phyloP scores from a whole-genome alignment of 768 basidiomycete genomes.

The Hericium erinaceus region DNA sequence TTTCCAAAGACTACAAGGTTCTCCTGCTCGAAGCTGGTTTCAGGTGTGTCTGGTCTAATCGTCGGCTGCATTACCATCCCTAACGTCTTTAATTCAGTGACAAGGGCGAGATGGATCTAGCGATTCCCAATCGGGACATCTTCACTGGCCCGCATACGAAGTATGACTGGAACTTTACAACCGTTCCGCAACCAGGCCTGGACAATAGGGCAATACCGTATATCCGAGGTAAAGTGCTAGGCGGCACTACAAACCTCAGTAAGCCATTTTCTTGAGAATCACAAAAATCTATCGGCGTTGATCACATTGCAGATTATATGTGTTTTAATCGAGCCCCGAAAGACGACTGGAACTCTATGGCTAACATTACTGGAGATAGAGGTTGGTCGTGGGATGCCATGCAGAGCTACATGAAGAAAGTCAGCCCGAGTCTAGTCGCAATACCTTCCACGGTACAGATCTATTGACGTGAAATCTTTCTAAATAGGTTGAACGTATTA shows the following conservation, averaged over 20 bases:
- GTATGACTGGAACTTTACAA: slow-evolving; percentile 16
- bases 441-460: neutral
- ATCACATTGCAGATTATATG: slow-evolving; percentile 1
- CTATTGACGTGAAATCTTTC: too few relatives aligned
- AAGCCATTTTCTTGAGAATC: neutral
- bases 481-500: slow-evolving; percentile 1
- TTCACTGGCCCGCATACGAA: neutral
- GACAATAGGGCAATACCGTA: slow-evolving; percentile 6
- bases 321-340: slow-evolving; percentile 10
- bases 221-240: slow-evolving; percentile 12
- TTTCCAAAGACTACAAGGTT: slow-evolving; percentile 9
- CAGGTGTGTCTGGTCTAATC: neutral
- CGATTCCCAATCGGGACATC: neutral
- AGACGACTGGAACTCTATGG: slow-evolving; percentile 13
- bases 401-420: slow-evolving; percentile 1
- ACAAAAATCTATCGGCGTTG: neutral
- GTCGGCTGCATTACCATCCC: too few relatives aligned
- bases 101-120: neutral
- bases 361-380: slow-evolving; percentile 7
- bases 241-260: slow-evolving; percentile 14
- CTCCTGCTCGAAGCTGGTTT: slow-evolving; percentile 15
- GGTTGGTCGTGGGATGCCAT: slow-evolving; percentile 15
- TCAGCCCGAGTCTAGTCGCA: neutral
- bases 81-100: neutral
- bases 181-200: slow-evolving; percentile 10